These are phyloP conservation scores for Melampsora larici-populina DNA, from an alignment of 1,284 basidiomycete species.

Conservation along the genomic window DNA sequence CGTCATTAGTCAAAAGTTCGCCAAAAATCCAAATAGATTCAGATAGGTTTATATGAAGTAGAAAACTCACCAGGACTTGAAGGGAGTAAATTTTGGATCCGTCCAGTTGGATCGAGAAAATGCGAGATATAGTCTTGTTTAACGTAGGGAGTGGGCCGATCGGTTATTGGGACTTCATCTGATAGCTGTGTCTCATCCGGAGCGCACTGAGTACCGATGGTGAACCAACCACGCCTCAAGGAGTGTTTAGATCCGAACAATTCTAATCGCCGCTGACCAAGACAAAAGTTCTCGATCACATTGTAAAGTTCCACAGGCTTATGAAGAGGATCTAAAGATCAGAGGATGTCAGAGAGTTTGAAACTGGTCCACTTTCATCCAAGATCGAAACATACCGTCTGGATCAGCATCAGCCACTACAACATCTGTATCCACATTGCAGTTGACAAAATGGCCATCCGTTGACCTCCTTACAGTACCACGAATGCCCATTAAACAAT, in stretches of 20 bases:
- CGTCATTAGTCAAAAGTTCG: neutral
- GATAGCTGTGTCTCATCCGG: constrained; percentile 42
- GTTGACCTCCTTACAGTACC: constrained; percentile 91
- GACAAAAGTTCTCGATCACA: constrained; percentile 95
- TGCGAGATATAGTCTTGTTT: constrained; percentile 20
- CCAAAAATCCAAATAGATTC: neutral
- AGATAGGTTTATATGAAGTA: neutral
- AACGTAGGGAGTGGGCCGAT: constrained; percentile 22
- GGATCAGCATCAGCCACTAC: constrained; percentile 41
- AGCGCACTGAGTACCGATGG: constrained; percentile 61
- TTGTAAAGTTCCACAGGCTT: constrained; percentile 94
- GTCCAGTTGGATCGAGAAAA: constrained; percentile 29
- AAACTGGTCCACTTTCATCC: neutral
- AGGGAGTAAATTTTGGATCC: constrained; percentile 39
- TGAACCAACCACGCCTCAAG: constrained; percentile 86
- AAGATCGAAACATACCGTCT: constrained; percentile 9
- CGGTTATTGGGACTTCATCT: neutral
- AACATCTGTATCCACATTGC: constrained; percentile 72
- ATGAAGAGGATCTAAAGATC: constrained; percentile 63
- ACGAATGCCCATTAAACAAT: constrained; percentile 97
- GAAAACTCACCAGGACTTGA: constrained; percentile 16
- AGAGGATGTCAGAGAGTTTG: neutral
- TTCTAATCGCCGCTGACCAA: constrained; percentile 85
- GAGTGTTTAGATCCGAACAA: constrained; percentile 74
- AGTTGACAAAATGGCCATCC: constrained; percentile 94